Evolutionary conservation across 768 basidiomycete species (phyloP).

Genomic region (Holtermanniella nyarrowii): DNA sequence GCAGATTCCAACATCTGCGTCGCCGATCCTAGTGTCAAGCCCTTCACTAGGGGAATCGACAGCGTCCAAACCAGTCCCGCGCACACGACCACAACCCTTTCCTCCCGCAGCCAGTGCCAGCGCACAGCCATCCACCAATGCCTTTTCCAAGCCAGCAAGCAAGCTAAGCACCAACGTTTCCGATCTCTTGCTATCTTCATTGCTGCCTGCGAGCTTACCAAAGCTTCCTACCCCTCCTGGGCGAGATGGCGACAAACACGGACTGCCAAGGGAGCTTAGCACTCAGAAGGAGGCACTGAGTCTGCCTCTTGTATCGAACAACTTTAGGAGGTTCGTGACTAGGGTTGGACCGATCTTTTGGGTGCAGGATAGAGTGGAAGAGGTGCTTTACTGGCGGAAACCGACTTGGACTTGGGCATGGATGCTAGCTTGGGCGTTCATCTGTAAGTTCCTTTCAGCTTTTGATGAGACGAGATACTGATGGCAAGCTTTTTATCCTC

Average conservation of each 20-base stretch:
- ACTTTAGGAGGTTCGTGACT: constrained; percentile 70
- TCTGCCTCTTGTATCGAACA: constrained; percentile 62
- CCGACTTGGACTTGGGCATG: constrained; percentile 63
- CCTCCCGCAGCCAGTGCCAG: constrained; percentile 37
- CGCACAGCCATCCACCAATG: background rate
- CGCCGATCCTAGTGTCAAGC: constrained; percentile 13
- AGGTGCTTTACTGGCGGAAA: constrained; percentile 70
- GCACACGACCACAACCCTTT: constrained; percentile 45
- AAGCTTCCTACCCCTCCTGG: constrained; percentile 13
- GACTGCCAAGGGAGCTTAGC: constrained; percentile 24
- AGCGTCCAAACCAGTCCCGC: constrained; percentile 4
- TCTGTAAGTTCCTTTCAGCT: constrained; percentile 51
- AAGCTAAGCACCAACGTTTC: constrained; percentile 28
- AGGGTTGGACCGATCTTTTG: constrained; percentile 73
- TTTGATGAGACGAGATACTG: background rate
- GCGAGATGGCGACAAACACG: constrained; percentile 9
- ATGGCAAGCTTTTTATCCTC: constrained; percentile 63
- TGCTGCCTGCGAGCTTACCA: constrained; percentile 30
- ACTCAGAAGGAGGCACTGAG: constrained; percentile 51
- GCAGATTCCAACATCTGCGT: constrained; percentile 44
- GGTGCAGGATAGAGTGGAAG: constrained; percentile 79
- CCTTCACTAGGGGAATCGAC: constrained; percentile 6
- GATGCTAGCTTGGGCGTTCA: constrained; percentile 65
- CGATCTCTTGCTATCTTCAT: constrained; percentile 33
- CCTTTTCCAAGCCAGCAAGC: background rate